Evolutionary conservation across 1,284 basidiomycete species (phyloP), one percentile per base, ranked within the genome.

Genomic region (Cerrena zonata): DNA sequence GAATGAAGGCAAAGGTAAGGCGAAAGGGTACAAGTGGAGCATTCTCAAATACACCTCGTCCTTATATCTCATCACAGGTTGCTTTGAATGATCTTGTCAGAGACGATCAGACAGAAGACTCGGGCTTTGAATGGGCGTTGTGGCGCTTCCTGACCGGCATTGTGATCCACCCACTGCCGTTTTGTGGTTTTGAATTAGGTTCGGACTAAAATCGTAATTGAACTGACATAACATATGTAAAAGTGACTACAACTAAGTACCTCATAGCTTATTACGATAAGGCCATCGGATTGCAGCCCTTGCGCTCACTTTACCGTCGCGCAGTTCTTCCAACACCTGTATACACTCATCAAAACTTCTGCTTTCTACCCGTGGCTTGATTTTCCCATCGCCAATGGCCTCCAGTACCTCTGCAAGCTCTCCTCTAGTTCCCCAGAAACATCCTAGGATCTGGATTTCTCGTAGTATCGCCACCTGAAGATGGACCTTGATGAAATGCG

Each of bases 331-430:
- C 23, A 52, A 40, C 30, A 53, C 55, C 10, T 45, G 11, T 21
- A 24, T 21, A 37, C 57, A 58, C 15, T 55, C 51, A 2, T 53
- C 49, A 46, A 58, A 41, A 11, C 53, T 37, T 30, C 50, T 44
- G 23, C 42, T 52, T 34, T 58, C 53, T 15, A 58, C 57, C 26
- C 53, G 40, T 11, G 58, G 57, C 18, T 21, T 46, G 18, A 60
- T 45, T 45, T 53, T 57, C 21, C 54, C 57, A 18, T 44, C 47
- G 5, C 45, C 52, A 12, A 60, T 45, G 7, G 57, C 58, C 3
- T 52, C 41, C 18, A 58, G 23, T 5, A 55, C 52, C 43, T 58
- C 58, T 44, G 41, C 43, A 26, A 58, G 30, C 23, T 55, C 53
- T 36, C 25, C 25, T 19, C 49, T 53, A 22, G 30, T 38, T 18